These are phyloP conservation scores for Echinosophora koreensis DNA, from an alignment of 306 rosid species.

Conservation along the genomic window DNA sequence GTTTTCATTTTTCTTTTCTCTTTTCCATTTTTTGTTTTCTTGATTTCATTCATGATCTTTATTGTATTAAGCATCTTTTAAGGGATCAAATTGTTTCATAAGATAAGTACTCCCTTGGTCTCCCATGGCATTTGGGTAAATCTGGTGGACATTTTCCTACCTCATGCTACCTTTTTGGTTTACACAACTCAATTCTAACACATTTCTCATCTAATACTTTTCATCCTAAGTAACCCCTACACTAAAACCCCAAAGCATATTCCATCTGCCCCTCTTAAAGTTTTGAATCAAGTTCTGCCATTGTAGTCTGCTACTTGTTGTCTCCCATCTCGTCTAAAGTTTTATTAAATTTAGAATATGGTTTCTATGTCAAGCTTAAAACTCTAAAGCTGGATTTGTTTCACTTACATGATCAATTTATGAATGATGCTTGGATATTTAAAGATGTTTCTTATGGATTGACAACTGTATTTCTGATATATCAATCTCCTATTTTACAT, in stretches of 20 bases:
- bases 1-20: neutral
- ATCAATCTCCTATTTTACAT: neutral
- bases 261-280: neutral
- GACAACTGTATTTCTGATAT: neutral
- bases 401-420: neutral
- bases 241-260: neutral
- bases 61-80: slow-evolving; percentile 24
- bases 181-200: slow-evolving; percentile 11
- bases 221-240: slow-evolving; percentile 7
- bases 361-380: slow-evolving; percentile 14
- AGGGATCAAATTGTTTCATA: slow-evolving; percentile 31
- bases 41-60: neutral
- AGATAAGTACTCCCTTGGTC: neutral
- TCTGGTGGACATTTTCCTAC: neutral
- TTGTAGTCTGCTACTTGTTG: neutral
- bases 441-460: neutral
- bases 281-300: slow-evolving; percentile 9
- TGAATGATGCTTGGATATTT: neutral
- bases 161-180: slow-evolving; percentile 2
- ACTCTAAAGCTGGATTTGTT: slow-evolving; percentile 24
- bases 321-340: slow-evolving; percentile 16
- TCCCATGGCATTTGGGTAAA: slow-evolving; percentile 17
- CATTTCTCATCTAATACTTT: slow-evolving; percentile 2
- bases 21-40: neutral
- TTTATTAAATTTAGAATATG: slow-evolving; percentile 6